Evolutionary conservation across 306 rosid genomes (phyloP), one percentile per base, ranked within the genome.

Genomic region (Calophaca sinica): DNA sequence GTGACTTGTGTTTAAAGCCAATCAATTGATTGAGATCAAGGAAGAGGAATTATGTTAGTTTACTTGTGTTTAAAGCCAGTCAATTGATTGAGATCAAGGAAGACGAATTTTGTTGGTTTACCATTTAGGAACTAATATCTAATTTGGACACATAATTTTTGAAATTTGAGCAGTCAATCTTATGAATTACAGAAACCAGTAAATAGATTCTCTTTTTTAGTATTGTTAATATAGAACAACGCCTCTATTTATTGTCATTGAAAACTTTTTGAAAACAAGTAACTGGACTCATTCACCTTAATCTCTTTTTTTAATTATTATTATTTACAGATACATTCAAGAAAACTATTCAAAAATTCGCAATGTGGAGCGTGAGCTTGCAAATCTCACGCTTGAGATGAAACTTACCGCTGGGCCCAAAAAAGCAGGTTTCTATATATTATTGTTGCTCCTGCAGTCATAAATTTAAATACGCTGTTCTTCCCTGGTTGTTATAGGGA

Each of bases 371-470:
- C 90, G 97, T 44, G 96, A 91, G 74, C 88, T 94, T 74, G 84
- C 86, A 70, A 86, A 77, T 72, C 97, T 94, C 83, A 57, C 88
- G 2, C 78, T 91, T 94, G 96, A 94, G 87, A 81, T 91, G 90
- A 94, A 91, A 77, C 97, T 90, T 68, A 94, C 96, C 6, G 92
- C 97, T 28, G 98, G 98, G 58, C 97, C 98, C 0, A 94, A 94
- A 76, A 94, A 91, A 88, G 88, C 97, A 87, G 97, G 98, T 94
- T 79, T 82, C 82, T 59, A 41, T 58, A 53, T 70, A 12, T 75
- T 52, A 39, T 71, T 68, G 60, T 72, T 85, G 59, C 72, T 74
- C 57, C 51, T 55, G 65, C 41, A 46, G 28, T 5, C 57, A 4
- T 46, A 41, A 41, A 36, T 45, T 68, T 64, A 10, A 58, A 77